Evolutionary conservation across 352 stramenopile species (phyloP), one percentile per base, ranked within the genome.

Genomic region (Plasmopara halstedii): DNA sequence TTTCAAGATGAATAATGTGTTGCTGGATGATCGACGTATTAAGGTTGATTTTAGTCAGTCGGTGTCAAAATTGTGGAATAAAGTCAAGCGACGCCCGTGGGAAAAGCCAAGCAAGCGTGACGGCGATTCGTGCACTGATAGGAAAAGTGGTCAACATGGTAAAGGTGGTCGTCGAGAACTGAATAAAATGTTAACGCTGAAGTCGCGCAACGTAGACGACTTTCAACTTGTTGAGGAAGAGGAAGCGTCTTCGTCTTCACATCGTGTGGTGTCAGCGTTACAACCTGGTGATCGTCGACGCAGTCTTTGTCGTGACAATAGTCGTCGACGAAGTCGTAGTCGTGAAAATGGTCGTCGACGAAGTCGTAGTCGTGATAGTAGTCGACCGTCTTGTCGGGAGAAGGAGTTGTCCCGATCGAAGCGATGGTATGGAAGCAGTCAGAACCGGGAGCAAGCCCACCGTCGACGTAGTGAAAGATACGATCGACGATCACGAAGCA

Each of bases 1-100:
- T 63, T 97, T 98, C 50, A 99, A 99, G 82, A 99, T 99, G 97
- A 99, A 99, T 72, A 99, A 99, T 75, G 95, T 97, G 10, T 64
- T 99, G 19, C 85, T 99, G 15, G 97, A 99, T 70, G 96, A 99
- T 62, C 82, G 96, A 15, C 84, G 95, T 23, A 86, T 93, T 46
- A 93, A 93, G 58, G 82, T 93, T 20, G 96, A 99, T 64, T 99
- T 99, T 48, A 97, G 81, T 53, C 97, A 99, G 59, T 98, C 88
- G 22, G 96, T 99, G 1, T 90, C 94, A 6, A 98, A 99, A 62
- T 66, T 98, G 6, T 99, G 96, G 96, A 96, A 98, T 67, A 85
- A 88, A 39, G 70, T 88, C 51, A 73, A 80, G 34, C 64, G 77
- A 10, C 66, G 71, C 5, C 67, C 70, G 31, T 85, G 71, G 62